Base-by-base conservation (phyloP, 2,329 filamentous ascomycete genomes). In the Hymenoscyphus infarciens region DNA sequence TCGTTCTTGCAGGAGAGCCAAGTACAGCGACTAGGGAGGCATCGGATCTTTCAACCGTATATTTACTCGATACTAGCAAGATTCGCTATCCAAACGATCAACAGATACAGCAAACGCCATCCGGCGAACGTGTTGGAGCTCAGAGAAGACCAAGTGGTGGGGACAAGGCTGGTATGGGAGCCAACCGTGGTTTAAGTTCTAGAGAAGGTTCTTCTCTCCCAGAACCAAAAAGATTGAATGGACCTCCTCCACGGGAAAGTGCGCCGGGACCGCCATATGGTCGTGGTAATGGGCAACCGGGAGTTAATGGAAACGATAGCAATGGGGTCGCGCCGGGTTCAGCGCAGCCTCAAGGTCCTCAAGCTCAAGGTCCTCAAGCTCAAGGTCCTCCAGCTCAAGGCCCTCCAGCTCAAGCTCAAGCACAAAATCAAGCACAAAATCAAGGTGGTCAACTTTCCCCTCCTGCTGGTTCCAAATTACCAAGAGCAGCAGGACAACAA, bases 31-130 rank as follows among this genome's bases (percentile, higher is more conserved):
- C 90, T 0, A 85, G 89, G 56, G 87, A 95, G 71, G 86, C 91
- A 35, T 88, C 88, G 65, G 95, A 99, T 74, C 81, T 99, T 59
- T 92, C 90, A 63, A 84, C 96, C 71, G 89, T 92, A 39, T 99
- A 98, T 75, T 84, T 97, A 67, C 81, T 99, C 65, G 95, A 99
- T 75, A 99, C 95, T 8, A 88, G 86, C 56, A 99, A 99, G 77
- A 99, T 99, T 69, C 86, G 95, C 67, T 99, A 99, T 76, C 95
- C 95, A 1, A 94, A 91, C 69, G 93, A 97, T 71, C 75, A 77
- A 62, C 73, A 74, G 63, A 73, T 70, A 35, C 74, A 72, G 65
- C 70, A 72, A 63, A 64, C 67, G 6, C 80, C 78, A 60, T 70
- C 74, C 16, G 76, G 75, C 8, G 77, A 80, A 56, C 75, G 77